Evolutionary conservation across 108 stramenopile genomes (phyloP).

Genomic region (Fistulifera solaris): DNA sequence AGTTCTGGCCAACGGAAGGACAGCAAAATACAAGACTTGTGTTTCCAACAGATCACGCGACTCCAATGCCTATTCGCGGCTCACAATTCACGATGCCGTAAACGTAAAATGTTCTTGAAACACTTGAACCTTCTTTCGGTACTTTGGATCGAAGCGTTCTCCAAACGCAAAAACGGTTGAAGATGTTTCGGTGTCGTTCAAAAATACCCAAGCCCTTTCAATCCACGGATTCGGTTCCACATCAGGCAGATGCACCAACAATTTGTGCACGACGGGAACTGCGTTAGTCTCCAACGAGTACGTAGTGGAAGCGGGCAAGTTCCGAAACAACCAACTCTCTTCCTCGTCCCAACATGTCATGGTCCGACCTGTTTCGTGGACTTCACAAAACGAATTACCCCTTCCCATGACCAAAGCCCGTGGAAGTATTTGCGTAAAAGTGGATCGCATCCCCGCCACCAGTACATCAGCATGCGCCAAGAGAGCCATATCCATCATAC

Average conservation of each 20-base stretch:
- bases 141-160: not conserved
- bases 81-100: not conserved
- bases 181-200: not conserved
- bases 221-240: not conserved
- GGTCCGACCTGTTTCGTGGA: not conserved
- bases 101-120: not conserved
- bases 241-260: constrained; percentile 15
- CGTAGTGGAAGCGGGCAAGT: not conserved
- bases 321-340: constrained; percentile 6
- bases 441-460: constrained; percentile 29
- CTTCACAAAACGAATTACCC: constrained; percentile 6
- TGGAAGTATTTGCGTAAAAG: constrained; percentile 47
- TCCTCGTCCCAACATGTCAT: constrained; percentile 3
- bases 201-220: not conserved
- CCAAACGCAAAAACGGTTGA: not conserved
- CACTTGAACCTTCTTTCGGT: not conserved
- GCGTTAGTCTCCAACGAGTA: not conserved
- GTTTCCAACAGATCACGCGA: no score
- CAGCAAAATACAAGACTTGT: no score
- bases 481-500: constrained; percentile 34
- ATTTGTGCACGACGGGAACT: constrained; percentile 7
- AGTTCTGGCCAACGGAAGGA: no score
- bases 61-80: no score
- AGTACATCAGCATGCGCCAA: constrained; percentile 34
- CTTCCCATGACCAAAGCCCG: constrained; percentile 21